phyloP scores from a whole-genome alignment of 1,284 basidiomycete species.

The Melampsora occidentalis region DNA sequence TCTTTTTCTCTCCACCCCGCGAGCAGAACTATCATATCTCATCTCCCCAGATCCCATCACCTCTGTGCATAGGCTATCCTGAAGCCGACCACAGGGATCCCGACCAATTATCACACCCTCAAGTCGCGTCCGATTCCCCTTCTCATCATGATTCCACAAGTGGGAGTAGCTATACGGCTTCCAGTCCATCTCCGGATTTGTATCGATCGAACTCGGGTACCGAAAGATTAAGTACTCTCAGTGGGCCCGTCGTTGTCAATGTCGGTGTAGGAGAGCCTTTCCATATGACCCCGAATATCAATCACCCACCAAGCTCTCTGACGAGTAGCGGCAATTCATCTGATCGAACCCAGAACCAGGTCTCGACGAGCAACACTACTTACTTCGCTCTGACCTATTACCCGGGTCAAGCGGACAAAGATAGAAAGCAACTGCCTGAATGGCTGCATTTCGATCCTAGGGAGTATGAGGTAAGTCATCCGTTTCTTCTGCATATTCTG shows the following conservation, averaged over 20 bases:
- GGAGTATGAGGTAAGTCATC: conserved; percentile 27
- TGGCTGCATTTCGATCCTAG: conserved; percentile 43
- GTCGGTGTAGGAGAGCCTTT: conserved; percentile 41
- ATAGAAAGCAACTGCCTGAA: conserved; percentile 38
- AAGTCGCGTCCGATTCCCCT: not conserved
- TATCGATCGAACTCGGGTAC: not conserved
- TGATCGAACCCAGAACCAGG: not conserved
- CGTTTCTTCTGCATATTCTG: not conserved
- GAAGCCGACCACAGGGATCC: conserved; percentile 13
- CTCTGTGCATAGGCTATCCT: not conserved
- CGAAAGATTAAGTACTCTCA: not conserved
- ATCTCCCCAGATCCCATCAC: conserved; percentile 15
- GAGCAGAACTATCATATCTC: not conserved
- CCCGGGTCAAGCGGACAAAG: conserved; percentile 11
- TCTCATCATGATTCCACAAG: not conserved
- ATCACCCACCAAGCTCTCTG: not conserved
- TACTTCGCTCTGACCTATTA: conserved; percentile 34
- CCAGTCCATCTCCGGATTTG: not conserved
- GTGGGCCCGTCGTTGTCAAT: conserved; percentile 8
- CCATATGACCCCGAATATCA: conserved; percentile 39
- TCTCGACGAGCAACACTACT: not conserved
- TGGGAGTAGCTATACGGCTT: conserved; percentile 3
- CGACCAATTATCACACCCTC: conserved; percentile 7
- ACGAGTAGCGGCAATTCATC: not conserved
- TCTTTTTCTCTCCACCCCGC: conserved; percentile 38